A percentile compares a stretch with the other conserved stretches of the same genome.
phyloP scores from a whole-genome alignment of 2,329 filamentous ascomycete species.

The Xylariomycetidae sp. region DNA sequence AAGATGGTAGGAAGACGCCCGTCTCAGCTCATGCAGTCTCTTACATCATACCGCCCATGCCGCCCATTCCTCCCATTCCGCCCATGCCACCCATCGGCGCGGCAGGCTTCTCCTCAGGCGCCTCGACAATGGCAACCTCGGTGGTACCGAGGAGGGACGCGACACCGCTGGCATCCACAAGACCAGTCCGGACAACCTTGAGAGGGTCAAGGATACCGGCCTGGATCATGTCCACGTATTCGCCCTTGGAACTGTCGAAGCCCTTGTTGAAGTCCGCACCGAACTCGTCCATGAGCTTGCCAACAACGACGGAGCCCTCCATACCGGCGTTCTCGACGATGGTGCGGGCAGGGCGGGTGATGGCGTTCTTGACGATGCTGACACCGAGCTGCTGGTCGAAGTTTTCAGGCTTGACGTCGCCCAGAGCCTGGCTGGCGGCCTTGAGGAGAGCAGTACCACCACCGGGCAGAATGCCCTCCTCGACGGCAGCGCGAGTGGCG shows the following conservation, averaged over 20 bases:
- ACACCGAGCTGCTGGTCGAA: slow-evolving; percentile 99
- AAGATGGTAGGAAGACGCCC: slow-evolving; percentile 7
- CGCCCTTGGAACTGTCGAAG: slow-evolving; percentile 91
- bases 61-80: slow-evolving; percentile 36
- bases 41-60: slow-evolving; percentile 60
- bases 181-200: slow-evolving; percentile 97
- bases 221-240: slow-evolving; percentile 98
- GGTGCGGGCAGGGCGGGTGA: slow-evolving; percentile 86
- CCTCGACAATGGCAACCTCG: slow-evolving; percentile 96
- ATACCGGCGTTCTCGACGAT: slow-evolving; percentile 98
- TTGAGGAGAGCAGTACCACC: slow-evolving; percentile 98
- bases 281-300: slow-evolving; percentile 95
- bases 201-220: slow-evolving; percentile 97
- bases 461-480: slow-evolving; percentile 98
- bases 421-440: slow-evolving; percentile 84
- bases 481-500: slow-evolving; percentile 93
- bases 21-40: slow-evolving; percentile 20
- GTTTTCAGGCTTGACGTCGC: slow-evolving; percentile 79
- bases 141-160: slow-evolving; percentile 96
- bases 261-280: slow-evolving; percentile 94
- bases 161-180: slow-evolving; percentile 91
- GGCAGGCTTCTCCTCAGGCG: slow-evolving; percentile 82
- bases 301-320: slow-evolving; percentile 92
- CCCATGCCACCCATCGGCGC: slow-evolving; percentile 61
- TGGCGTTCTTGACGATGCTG: slow-evolving; percentile 95